phyloP scores from a whole-genome alignment of 2,329 filamentous ascomycete genomes.

The Sporothrix brunneoviolacea region DNA sequence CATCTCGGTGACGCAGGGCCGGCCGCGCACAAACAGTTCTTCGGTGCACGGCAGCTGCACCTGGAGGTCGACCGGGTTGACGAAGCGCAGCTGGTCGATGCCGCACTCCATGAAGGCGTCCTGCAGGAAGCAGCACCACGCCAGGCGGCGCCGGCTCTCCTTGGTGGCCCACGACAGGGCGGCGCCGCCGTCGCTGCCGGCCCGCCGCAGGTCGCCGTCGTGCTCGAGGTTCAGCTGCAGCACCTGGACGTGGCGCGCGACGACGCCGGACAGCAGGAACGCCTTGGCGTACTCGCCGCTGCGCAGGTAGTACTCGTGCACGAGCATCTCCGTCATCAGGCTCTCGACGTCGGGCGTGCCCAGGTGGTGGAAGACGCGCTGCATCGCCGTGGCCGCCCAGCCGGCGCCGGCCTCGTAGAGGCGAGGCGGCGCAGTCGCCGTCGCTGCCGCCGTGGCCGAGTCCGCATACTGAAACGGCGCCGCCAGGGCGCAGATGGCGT shows the following conservation, averaged over 20 bases:
- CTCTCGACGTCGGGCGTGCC: conserved; percentile 13
- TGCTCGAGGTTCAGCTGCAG: conserved; percentile 15
- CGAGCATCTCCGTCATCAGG: conserved; percentile 14
- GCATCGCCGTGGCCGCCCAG: conserved; percentile 12
- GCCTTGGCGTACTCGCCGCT: conserved; percentile 15
- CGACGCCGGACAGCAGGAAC: conserved; percentile 12
- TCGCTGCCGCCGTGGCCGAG: neutral
- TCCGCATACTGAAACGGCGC: conserved; percentile 11
- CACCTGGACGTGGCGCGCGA: conserved; percentile 14
- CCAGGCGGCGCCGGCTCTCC: conserved; percentile 11
- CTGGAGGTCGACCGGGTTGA: conserved; percentile 13
- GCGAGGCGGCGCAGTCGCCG: neutral
- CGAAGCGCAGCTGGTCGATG: conserved; percentile 16
- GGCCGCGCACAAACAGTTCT: conserved; percentile 11
- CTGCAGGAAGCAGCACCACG: conserved; percentile 13
- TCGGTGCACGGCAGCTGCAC: conserved; percentile 13
- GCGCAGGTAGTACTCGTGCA: conserved; percentile 15
- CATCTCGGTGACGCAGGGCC: conserved; percentile 10
- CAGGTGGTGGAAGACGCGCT: conserved; percentile 11
- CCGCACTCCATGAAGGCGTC: conserved; percentile 13
- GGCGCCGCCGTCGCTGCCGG: neutral
- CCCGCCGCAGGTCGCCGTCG: conserved; percentile 3
- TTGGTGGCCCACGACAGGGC: conserved; percentile 8
- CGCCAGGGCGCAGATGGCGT: conserved; percentile 14
- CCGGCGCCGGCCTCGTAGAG: conserved; percentile 11